Evolutionary conservation across 2,329 filamentous ascomycete species (phyloP), one percentile per base, ranked within the genome.

Genomic region (Scleromitrula shiraiana): DNA sequence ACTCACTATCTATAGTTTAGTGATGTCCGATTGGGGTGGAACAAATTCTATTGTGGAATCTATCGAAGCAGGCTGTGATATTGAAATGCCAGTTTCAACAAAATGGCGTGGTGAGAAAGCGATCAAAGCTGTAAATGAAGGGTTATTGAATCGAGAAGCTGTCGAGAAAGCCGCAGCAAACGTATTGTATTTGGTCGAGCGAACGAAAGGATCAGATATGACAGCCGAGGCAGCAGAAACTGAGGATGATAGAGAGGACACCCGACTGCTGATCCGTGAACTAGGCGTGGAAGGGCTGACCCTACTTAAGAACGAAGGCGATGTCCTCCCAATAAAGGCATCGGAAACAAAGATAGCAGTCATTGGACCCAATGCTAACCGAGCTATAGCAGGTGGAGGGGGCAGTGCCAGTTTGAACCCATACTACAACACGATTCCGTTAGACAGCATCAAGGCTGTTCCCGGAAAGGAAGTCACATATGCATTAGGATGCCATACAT

Each of bases 381-480:
- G 79, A 46, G 76, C 80, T 0, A 82, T 85, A 53, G 80, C 78
- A n/a, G 78, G 77, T 14, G 81, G 82, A 41, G 81, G 81, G 33
- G 81, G 82, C 41, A 84, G 80, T 58, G 81, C 82, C 15, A 82
- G 77, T 53, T 66, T 85, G 40, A 83, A 83, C 60, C 79, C 82
- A 0, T 84, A 85, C 63, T 85, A 85, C 63, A 80, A 71, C 54
- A 81, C 78, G 2, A 70, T 81, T 8, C 82, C 82, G 0, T 70
- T 80, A 42, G 78, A 82, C 37, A 82, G 80, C 56, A 82, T 84
- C 51, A 72, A 68, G 32, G 68, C 69, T 23, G 68, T 71, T 1
- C 70, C 78, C 2, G 67, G 76, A 40, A 70, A 75, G 26, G 72
- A 80, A 37, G 70, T 85, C 5, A 66, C 69, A 1, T 84, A 80